Evolutionary conservation across 1,139 yeast species (phyloP).

Genomic region (Scheffersomyces cryptocercus): DNA sequence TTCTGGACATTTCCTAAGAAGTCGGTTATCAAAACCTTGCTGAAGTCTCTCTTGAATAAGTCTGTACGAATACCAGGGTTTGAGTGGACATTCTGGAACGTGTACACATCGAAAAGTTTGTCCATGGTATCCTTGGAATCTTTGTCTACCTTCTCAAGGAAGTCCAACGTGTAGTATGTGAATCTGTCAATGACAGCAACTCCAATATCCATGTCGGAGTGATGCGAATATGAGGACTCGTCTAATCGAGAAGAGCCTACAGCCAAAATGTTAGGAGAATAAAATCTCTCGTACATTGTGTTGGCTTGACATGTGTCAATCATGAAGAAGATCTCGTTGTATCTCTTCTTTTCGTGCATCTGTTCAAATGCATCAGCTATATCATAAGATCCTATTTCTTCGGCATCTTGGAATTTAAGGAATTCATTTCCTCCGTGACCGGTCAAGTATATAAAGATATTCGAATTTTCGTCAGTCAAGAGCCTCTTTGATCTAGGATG

Average conservation of each 20-base stretch:
- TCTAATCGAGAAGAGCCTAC: constrained; percentile 91
- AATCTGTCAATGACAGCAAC: constrained; percentile 97
- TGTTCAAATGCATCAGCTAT: constrained; percentile 97
- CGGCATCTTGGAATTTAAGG: constrained; percentile 96
- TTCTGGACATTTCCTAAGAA: constrained; percentile 94
- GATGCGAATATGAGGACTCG: constrained; percentile 93
- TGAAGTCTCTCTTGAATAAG: constrained; percentile 64
- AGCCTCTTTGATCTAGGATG: constrained; percentile 91
- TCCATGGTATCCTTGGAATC: constrained; percentile 74
- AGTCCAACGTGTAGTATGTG: constrained; percentile 89
- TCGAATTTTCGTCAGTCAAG: constrained; percentile 89
- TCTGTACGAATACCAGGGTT: constrained; percentile 90
- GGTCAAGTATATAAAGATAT: constrained; percentile 90
- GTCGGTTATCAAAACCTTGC: constrained; percentile 80
- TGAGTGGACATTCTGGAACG: constrained; percentile 84
- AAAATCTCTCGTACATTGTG: constrained; percentile 91
- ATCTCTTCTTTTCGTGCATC: constrained; percentile 93
- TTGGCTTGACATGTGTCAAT: constrained; percentile 98
- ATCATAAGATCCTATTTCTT: constrained; percentile 93
- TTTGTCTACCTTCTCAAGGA: constrained; percentile 76
- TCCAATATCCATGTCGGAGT: constrained; percentile 92
- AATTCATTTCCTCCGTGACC: constrained; percentile 99
- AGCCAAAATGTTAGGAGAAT: constrained; percentile 89
- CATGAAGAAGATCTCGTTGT: constrained; percentile 95
- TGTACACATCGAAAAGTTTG: constrained; percentile 81